These are phyloP conservation scores for Neonectria magnoliae DNA, from an alignment of 2,329 filamentous ascomycete genomes.

Conservation along the genomic window DNA sequence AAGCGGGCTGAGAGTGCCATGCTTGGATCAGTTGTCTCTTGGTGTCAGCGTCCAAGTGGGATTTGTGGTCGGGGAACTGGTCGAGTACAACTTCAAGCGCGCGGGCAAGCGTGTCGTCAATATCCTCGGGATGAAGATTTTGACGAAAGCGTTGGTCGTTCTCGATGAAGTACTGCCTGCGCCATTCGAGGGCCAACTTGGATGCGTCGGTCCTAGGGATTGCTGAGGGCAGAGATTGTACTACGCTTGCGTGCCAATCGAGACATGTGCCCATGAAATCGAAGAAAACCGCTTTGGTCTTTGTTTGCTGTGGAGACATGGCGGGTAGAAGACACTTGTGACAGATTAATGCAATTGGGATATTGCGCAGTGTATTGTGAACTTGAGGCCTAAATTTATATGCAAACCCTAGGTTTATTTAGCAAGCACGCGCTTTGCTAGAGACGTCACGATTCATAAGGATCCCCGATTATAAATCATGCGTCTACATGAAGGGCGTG, in stretches of 20 bases:
- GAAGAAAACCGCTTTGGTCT: slow-evolving; percentile 61
- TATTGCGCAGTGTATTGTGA: no score
- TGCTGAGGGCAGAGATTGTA: slow-evolving; percentile 47
- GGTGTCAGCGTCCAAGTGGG: slow-evolving; percentile 26
- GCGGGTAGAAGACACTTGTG: no score
- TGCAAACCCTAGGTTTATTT: not conserved
- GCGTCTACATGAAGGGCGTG: not conserved
- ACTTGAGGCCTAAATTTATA: not conserved
- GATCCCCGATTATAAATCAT: not conserved
- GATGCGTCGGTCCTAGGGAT: slow-evolving; percentile 47
- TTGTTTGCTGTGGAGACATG: slow-evolving; percentile 14
- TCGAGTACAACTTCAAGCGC: slow-evolving; percentile 51
- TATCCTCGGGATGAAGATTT: slow-evolving; percentile 54
- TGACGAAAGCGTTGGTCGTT: slow-evolving; percentile 51
- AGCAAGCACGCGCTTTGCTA: not conserved
- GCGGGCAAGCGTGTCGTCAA: slow-evolving; percentile 59
- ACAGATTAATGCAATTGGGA: no score
- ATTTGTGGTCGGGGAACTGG: slow-evolving; percentile 1
- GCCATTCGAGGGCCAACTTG: slow-evolving; percentile 61
- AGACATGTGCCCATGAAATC: slow-evolving; percentile 69
- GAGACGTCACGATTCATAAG: not conserved
- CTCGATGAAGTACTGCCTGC: slow-evolving; percentile 58
- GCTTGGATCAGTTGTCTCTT: slow-evolving; percentile 45
- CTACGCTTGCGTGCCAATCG: slow-evolving; percentile 60
- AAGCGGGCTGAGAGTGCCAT: slow-evolving; percentile 62